Evolutionary conservation across 441 rosid species (phyloP).

Genomic region (Gossypium davidsonii): DNA sequence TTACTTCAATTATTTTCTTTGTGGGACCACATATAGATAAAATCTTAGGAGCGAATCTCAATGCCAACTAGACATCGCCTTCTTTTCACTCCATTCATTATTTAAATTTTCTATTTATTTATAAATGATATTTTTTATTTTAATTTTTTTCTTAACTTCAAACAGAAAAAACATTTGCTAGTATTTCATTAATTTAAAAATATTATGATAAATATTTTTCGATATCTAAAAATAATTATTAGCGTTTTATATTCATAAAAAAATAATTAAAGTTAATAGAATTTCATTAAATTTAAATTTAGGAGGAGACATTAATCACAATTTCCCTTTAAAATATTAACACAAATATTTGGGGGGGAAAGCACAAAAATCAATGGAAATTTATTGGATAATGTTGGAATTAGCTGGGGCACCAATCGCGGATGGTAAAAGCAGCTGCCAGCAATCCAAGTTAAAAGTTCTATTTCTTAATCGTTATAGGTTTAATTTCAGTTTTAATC

Average conservation of each 20-base stretch:
- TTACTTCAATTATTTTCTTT: conserved; percentile 20
- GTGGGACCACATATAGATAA: conserved; percentile 22
- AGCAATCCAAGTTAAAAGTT: too few species aligned
- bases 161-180: too few species aligned
- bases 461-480: too few species aligned
- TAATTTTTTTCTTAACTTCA: too few species aligned
- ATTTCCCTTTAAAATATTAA: not conserved
- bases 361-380: not conserved
- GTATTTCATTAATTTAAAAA: too few species aligned
- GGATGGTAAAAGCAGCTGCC: too few species aligned
- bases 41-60: conserved; percentile 25
- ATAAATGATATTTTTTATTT: too few species aligned
- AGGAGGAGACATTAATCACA: not conserved
- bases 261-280: not conserved
- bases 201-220: too few species aligned
- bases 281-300: not conserved
- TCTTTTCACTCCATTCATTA: conserved; percentile 11
- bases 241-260: too few species aligned
- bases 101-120: not conserved
- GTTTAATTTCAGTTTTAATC: too few species aligned
- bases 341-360: not conserved
- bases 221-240: too few species aligned
- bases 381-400: not conserved
- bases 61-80: conserved; percentile 21
- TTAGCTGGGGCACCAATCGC: not conserved